phyloP scores from a whole-genome alignment of 2,329 filamentous ascomycete species.

The Botrytis fragariae region DNA sequence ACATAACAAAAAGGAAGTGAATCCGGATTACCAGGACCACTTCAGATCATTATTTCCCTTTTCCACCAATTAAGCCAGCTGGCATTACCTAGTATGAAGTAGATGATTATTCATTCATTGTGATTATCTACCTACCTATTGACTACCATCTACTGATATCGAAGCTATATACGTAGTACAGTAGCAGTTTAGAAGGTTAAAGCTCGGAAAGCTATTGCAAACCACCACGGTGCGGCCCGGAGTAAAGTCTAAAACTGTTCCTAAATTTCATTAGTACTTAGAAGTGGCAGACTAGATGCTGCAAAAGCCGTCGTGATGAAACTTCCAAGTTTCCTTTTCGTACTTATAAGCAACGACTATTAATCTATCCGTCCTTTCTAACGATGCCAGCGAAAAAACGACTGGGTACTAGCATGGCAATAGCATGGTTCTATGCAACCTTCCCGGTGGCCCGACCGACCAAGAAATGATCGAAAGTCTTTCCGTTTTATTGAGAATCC shows the following conservation, averaged over 20 bases:
- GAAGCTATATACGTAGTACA: neutral
- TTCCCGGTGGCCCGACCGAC: constrained; percentile 17
- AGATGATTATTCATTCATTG: neutral
- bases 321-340: neutral
- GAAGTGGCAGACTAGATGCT: neutral
- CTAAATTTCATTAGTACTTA: neutral
- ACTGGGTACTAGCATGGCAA: constrained; percentile 21
- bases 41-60: neutral
- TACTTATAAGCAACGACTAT: neutral
- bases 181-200: neutral
- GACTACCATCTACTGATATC: neutral
- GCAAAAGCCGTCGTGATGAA: neutral
- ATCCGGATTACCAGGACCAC: neutral
- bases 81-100: neutral
- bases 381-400: constrained; percentile 8
- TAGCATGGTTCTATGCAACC: constrained; percentile 19
- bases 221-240: constrained; percentile 6
- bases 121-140: neutral
- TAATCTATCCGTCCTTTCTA: neutral
- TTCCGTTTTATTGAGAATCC: neutral
- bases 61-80: constrained; percentile 3
- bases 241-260: neutral
- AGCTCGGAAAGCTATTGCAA: neutral
- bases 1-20: constrained; percentile 5
- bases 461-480: constrained; percentile 10